Conservation (phyloP, 2,329 filamentous ascomycete species). For the Stagonosporopsis chrysanthemi region DNA sequence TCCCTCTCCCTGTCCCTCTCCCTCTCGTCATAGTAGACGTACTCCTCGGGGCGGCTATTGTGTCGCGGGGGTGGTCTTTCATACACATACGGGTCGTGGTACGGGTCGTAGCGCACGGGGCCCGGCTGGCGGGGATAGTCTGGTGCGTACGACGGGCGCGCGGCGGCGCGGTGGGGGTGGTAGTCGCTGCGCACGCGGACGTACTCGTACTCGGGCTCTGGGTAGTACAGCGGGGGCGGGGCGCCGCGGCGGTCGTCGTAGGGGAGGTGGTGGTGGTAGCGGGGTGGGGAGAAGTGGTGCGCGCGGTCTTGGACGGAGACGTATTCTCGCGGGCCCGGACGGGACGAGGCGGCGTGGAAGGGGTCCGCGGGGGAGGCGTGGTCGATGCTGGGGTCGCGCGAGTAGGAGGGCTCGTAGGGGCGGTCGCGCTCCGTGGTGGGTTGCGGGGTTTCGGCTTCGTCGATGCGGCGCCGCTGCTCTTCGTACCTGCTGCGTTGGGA, state of each 20-base stretch:
- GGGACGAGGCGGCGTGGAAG: constrained; percentile 29
- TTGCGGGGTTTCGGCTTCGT: constrained; percentile 48
- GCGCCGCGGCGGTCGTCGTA: constrained; percentile 40
- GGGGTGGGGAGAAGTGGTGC: constrained; percentile 38
- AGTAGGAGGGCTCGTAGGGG: constrained; percentile 32
- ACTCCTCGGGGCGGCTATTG: constrained; percentile 34
- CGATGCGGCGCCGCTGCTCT: constrained; percentile 45
- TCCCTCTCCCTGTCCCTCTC: constrained; percentile 34
- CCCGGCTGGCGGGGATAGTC: constrained; percentile 26
- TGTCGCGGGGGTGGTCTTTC: constrained; percentile 38
- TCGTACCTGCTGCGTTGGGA: constrained; percentile 48
- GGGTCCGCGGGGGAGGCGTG: constrained; percentile 37
- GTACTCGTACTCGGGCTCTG: constrained; percentile 45
- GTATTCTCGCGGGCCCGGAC: constrained; percentile 40
- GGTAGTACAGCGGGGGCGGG: constrained; percentile 41
- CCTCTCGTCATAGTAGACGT: constrained; percentile 45
- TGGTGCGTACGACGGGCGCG: too few species aligned
- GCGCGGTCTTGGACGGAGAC: constrained; percentile 45
- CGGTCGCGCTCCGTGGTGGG: constrained; percentile 41
- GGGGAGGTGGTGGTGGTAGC: constrained; percentile 37
- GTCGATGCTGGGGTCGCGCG: constrained; percentile 44
- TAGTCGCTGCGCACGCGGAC: constrained; percentile 42
- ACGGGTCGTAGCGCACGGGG: constrained; percentile 38
- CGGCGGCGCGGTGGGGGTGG: constrained; percentile 30
- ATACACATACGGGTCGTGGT: constrained; percentile 43